Base-by-base conservation (phyloP, 2,329 filamentous ascomycete species). In the Colletotrichum euphorbiae region DNA sequence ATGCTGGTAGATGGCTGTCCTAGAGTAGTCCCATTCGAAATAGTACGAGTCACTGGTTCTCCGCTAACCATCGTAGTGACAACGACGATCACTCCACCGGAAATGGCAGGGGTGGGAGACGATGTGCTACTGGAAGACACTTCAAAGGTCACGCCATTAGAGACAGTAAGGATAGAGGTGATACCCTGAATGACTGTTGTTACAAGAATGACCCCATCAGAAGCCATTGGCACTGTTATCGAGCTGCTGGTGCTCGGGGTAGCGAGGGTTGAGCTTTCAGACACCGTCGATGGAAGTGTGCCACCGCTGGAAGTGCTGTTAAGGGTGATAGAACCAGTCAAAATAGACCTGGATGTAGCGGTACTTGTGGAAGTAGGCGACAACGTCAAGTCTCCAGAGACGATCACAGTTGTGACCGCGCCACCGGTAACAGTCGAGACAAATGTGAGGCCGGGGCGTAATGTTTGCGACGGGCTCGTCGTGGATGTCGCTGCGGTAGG, bases 381-480 rank as follows among this genome's bases (percentile, higher is more conserved):
- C 0, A 51, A 2, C 5, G 45, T 60, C 4, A 31, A 40, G 2
- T 19, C 33, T 1, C 19, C 62, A 6, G 42, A 54, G 4, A 55
- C 3, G 0, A 42, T 66, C 19, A 31, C 45, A 0, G 57, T 66
- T 7, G 57, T 46, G 9, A n/a, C 62, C 2, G 36, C 33, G 6
- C 62, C 62, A 11, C 31, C 40, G 3, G 62, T 2, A 9, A 42
- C 28, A 8, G 28, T 66, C 4, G 56, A 61, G 19, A 55, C 24
- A 8, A 48, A 9, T 3, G 51, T 38, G 8, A 38, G 11, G 19
- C 12, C n/a, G 9, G 51, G n/a, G 7, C 33, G 19, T 6, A 54
- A n/a, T 6, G 51, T 19, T 12, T 40, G 31, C 3, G 31, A 17
- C 2, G n/a, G 13, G 31, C 7, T 42, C 1, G 15, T 3, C 0